A percentile compares a stretch with the other conserved stretches of the same genome.
phyloP scores from a whole-genome alignment of 352 stramenopile species.

The Globisporangium acanthophoron region DNA sequence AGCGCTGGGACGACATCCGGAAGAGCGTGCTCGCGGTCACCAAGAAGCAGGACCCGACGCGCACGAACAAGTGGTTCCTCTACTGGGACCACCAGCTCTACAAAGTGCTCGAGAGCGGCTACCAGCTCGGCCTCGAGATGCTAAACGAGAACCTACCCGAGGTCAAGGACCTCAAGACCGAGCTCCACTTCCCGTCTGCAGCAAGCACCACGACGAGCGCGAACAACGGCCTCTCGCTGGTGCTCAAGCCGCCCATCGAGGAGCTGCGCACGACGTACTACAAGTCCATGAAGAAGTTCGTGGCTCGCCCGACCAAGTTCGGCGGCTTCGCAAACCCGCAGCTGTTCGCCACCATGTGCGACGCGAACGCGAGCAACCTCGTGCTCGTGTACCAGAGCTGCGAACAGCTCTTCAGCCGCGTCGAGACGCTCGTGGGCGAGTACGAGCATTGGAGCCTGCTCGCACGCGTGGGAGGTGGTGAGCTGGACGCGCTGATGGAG shows the following conservation, averaged over 20 bases:
- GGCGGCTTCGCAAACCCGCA: conserved; percentile 82
- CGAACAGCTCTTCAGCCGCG: conserved; percentile 83
- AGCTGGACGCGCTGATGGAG: conserved; percentile 84
- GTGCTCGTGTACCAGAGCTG: conserved; percentile 89
- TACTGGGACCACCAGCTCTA: conserved; percentile 96
- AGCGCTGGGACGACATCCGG: conserved; percentile 81
- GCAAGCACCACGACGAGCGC: background rate
- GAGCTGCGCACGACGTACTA: conserved; percentile 93
- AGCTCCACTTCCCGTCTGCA: conserved; percentile 55
- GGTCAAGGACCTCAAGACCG: conserved; percentile 82
- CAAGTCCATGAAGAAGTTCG: conserved; percentile 94
- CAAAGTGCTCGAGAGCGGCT: conserved; percentile 92
- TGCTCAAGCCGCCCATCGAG: conserved; percentile 90
- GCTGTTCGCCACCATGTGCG: conserved; percentile 87
- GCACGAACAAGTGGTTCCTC: conserved; percentile 87
- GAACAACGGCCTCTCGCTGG: conserved; percentile 26
- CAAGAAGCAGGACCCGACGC: conserved; percentile 73
- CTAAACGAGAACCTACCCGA: conserved; percentile 92
- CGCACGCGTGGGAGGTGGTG: conserved; percentile 33
- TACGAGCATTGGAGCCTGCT: conserved; percentile 85
- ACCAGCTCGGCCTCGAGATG: conserved; percentile 92
- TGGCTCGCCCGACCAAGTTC: conserved; percentile 88
- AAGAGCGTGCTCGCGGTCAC: conserved; percentile 54
- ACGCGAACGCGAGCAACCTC: conserved; percentile 82
- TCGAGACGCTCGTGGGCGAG: conserved; percentile 66